Evolutionary conservation across 768 basidiomycete species (phyloP).

Genomic region (Naganishia kalamii): DNA sequence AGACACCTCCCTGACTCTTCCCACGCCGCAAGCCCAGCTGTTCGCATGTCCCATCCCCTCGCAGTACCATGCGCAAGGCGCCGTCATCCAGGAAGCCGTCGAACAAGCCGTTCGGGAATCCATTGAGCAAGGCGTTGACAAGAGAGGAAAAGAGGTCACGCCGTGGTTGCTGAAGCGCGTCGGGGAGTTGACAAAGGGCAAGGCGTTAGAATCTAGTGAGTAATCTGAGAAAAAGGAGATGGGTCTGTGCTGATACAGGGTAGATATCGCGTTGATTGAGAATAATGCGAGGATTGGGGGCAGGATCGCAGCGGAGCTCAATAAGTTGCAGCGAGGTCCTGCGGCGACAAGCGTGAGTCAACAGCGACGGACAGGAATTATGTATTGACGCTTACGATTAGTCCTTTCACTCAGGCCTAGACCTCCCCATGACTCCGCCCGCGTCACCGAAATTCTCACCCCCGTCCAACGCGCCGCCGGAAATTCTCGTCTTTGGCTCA

Average conservation of each 20-base stretch:
- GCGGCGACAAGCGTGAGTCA: constrained; percentile 10
- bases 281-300: constrained; percentile 79
- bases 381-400: constrained; percentile 4
- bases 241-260: neutral
- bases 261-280: constrained; percentile 78
- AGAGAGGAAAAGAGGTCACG: constrained; percentile 80
- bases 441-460: too few relatives aligned
- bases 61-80: constrained; percentile 62
- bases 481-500: constrained; percentile 69
- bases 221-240: constrained; percentile 7
- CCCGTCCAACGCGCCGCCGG: constrained; percentile 18
- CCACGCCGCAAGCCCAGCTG: constrained; percentile 63
- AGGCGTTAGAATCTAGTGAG: constrained; percentile 67
- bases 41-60: constrained; percentile 87
- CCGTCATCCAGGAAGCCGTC: constrained; percentile 65
- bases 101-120: constrained; percentile 80
- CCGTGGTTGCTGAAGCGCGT: constrained; percentile 88
- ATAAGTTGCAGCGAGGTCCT: constrained; percentile 1
- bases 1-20: constrained; percentile 68
- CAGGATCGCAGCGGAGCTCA: constrained; percentile 32
- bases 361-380: neutral
- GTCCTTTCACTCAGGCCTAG: neutral
- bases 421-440: constrained; percentile 9
- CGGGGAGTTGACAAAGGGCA: constrained; percentile 68
- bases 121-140: constrained; percentile 69